Evolutionary conservation across 2,329 filamentous ascomycete genomes (phyloP).

Genomic region (Xylariaceae sp.): DNA sequence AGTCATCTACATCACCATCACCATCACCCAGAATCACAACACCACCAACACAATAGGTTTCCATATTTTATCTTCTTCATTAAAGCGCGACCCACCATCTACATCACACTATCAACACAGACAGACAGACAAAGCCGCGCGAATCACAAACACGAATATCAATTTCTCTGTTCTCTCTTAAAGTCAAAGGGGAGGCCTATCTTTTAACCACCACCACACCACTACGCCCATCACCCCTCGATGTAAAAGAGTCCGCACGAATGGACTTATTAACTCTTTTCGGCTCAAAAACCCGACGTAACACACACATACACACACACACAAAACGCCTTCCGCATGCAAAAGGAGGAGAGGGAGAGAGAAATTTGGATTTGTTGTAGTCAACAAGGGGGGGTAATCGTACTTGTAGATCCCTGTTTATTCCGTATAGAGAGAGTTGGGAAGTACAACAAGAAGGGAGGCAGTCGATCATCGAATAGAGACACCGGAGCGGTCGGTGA

Average conservation of each 20-base stretch:
- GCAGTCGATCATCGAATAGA: constrained; percentile 52
- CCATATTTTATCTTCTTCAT: too few species aligned
- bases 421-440: background rate
- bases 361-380: background rate
- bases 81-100: too few species aligned
- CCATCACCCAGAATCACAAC: too few species aligned
- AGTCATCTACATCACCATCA: too few species aligned
- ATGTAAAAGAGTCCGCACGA: background rate
- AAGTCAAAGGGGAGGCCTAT: too few species aligned
- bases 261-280: constrained; percentile 1
- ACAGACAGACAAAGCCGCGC: too few species aligned
- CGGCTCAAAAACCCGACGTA: background rate
- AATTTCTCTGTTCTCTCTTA: too few species aligned
- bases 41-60: too few species aligned
- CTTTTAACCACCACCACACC: background rate
- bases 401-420: background rate
- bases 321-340: constrained; percentile 27
- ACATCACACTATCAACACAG: too few species aligned
- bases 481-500: constrained; percentile 76
- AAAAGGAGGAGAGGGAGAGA: constrained; percentile 7
- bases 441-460: too few species aligned
- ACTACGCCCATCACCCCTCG: background rate
- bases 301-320: background rate
- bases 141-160: too few species aligned
- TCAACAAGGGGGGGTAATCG: background rate